Base-by-base conservation (phyloP, 257 asterid genomes). In the Solanum medicagineum region DNA sequence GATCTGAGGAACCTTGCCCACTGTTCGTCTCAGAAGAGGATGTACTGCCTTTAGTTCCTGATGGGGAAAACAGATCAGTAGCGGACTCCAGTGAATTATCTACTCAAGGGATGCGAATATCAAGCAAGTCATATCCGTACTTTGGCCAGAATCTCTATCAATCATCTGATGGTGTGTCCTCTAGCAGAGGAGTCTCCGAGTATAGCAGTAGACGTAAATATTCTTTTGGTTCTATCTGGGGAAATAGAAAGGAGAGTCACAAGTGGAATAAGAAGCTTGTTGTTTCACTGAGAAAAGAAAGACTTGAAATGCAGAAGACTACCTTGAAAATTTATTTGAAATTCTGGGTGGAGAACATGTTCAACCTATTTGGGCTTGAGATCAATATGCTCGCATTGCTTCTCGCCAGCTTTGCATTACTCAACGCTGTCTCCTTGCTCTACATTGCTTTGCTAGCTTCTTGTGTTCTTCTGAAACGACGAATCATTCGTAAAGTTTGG, bases 311-410 rank as follows among this genome's bases (percentile, higher is more conserved):
- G 92, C 99, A 97, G 88, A 95, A 93, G 92, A 88, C 92, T 53
- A 92, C 96, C 47, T 88, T 97, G 56, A 94, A 93, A 92, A 93
- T 94, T 69, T 97, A 97, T 88, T 90, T 97, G 91, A 97, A 92
- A 90, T 97, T 93, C 91, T 95, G 99, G 99, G 90, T 90, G 69
- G 99, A 97, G 90, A 97, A 97, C 90, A 89, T 97, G 98, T 97
- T 94, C 91, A 97, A 93, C 87, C 98, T 97, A 84, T 94, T 94
- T 84, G 99, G 99, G 85, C 99, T 97, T 85, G 99, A 97, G 95
- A 95, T 97, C 87, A 95, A 93, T 87, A 97, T 97, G 99, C 87
- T 94, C 32, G 96, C 92, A 44, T 89, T 97, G 84, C 92, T 97
- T 73, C 90, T 97, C 83, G 93, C 99, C 87, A 97, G 99, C 90